A percentile compares a stretch with the other conserved stretches of the same genome.
These are phyloP conservation scores for Smallanthus sonchifolius DNA, from an alignment of 129 eudicot species.

Conservation along the genomic window DNA sequence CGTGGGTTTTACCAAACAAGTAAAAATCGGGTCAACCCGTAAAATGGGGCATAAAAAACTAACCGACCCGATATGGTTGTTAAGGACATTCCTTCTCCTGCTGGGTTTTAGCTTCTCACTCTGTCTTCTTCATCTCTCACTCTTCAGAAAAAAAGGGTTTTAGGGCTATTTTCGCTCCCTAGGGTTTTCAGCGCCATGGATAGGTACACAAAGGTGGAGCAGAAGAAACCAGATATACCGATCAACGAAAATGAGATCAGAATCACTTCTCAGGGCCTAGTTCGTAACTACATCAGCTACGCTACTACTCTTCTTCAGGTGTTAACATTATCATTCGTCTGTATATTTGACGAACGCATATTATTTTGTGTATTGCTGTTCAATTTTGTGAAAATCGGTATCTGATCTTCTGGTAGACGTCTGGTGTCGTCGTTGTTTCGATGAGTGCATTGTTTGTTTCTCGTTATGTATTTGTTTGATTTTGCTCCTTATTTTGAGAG, in stretches of 20 bases:
- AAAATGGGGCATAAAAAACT: constrained; percentile 22
- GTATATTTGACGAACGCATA: neutral
- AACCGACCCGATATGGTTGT: constrained; percentile 35
- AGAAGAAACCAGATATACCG: constrained; percentile 53
- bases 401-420: neutral
- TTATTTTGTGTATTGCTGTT: neutral
- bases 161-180: constrained; percentile 26
- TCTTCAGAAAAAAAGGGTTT: constrained; percentile 32
- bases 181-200: constrained; percentile 50
- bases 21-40: constrained; percentile 37
- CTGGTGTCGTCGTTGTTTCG: neutral
- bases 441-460: neutral
- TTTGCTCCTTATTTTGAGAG: neutral
- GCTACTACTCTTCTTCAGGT: constrained; percentile 82
- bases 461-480: neutral
- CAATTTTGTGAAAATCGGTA: constrained; percentile 2
- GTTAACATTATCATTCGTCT: neutral
- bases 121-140: constrained; percentile 16
- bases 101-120: constrained; percentile 28
- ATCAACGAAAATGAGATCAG: constrained; percentile 83
- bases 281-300: constrained; percentile 83
- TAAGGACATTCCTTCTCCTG: constrained; percentile 2
- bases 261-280: constrained; percentile 77
- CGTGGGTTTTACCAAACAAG: constrained; percentile 11
- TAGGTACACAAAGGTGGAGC: constrained; percentile 75